Evolutionary conservation across 768 basidiomycete species (phyloP).

Genomic region (Russula sp.): DNA sequence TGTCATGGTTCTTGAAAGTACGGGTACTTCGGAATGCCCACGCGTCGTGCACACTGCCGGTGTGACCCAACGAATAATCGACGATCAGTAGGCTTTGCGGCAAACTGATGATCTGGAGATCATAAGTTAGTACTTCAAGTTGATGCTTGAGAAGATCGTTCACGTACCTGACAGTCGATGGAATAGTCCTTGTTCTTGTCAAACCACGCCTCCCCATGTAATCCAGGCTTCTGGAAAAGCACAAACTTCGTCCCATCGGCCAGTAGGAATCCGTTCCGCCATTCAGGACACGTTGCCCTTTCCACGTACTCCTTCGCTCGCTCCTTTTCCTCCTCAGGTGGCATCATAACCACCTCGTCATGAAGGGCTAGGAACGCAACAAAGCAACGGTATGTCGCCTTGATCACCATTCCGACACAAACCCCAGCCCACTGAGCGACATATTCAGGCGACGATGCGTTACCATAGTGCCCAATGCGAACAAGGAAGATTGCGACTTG

Average conservation of each 20-base stretch:
- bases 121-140: too few relatives aligned
- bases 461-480: background rate
- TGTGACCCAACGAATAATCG: background rate
- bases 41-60: background rate
- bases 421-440: background rate
- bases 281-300: background rate
- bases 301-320: background rate
- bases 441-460: background rate
- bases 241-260: constrained; percentile 1
- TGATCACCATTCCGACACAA: background rate
- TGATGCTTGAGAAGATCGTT: background rate
- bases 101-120: background rate
- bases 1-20: background rate
- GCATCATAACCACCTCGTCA: background rate
- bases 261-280: background rate
- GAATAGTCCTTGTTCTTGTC: background rate
- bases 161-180: background rate
- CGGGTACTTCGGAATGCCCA: background rate
- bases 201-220: background rate
- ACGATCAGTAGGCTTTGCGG: background rate
- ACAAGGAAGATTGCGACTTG: too few relatives aligned
- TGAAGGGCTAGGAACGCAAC: background rate
- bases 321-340: constrained; percentile 5
- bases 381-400: background rate
- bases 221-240: background rate